Conservation (phyloP, 345 rosid genomes). For the Durio zibethinus region DNA sequence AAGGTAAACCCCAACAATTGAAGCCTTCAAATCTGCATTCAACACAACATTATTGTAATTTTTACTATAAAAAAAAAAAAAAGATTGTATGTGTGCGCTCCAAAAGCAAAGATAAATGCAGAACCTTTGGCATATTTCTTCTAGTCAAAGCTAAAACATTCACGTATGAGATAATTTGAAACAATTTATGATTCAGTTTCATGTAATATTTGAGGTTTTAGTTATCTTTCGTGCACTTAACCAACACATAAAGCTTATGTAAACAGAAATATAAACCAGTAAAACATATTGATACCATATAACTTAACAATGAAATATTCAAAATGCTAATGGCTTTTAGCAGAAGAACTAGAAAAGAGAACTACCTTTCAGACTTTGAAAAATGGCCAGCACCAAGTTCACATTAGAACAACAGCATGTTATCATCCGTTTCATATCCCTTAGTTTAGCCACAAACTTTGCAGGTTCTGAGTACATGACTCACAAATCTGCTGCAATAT, state of each 20-base stretch:
- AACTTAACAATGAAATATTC: background rate
- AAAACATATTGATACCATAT: background rate
- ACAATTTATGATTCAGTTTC: background rate
- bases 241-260: background rate
- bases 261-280: background rate
- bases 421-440: slow-evolving; percentile 76
- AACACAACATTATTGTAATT: background rate
- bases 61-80: background rate
- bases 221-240: background rate
- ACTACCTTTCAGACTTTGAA: slow-evolving; percentile 94
- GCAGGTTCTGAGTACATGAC: slow-evolving; percentile 94
- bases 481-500: slow-evolving; percentile 60
- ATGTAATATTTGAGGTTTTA: background rate
- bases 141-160: background rate
- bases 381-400: slow-evolving; percentile 94
- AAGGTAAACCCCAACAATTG: no score
- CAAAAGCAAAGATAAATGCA: background rate
- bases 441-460: slow-evolving; percentile 85
- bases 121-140: background rate
- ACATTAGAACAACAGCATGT: slow-evolving; percentile 73
- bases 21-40: slow-evolving; percentile 86
- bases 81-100: background rate
- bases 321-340: background rate
- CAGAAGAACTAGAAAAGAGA: background rate
- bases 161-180: background rate